Base-by-base conservation (phyloP, 208 protist species). In the Tritrichomonas musculus region DNA sequence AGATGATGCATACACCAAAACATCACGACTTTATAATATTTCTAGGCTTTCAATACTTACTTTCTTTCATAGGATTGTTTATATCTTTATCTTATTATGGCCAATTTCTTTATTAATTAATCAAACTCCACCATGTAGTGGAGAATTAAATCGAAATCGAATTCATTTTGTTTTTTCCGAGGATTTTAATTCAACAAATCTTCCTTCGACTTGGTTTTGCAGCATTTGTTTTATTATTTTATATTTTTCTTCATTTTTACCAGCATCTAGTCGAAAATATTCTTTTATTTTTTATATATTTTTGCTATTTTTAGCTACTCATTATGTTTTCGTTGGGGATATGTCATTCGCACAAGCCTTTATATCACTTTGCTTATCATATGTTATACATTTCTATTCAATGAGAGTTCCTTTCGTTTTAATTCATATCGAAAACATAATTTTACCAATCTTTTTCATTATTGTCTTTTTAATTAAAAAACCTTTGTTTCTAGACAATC, bases 11-110 rank as follows among this genome's bases (percentile, higher is more conserved):
- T 88, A 88, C 30, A 47, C 39, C 27, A 88, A 88, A 50, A 57
- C 44, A 33, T 88, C 77, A 39, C 41, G 77, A 14, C 47, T 88
- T 25, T 88, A 88, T 20, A 88, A 88, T 30, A 30, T 88, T 57
- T 88, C 77, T 39, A 0, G 77, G 25, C 77, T 88, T 88, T 53
- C 77, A 57, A 57, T 88, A 47, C 57, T 88, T 57, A 88, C 77
- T 39, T 88, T 88, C 5, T 88, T 88, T 27, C 77, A 88, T 36
- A 3, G 77, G 57, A 88, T 88, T 50, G 8, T 53, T 57, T 88
- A 88, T n/a, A 88, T 88, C 39, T 88, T 44, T 36, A 8, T 88
- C 14, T 39, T 88, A 13, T 53, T 88, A 9, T n/a, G 33, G 2
- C 77, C 77, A 33, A 8, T 88, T 2, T 14, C 25, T 2, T 88